Percentiles rank a stretch among this genome's conserved stretches.
Conservation (phyloP, 2,329 filamentous ascomycete species). For the Calonectria hawksworthii region DNA sequence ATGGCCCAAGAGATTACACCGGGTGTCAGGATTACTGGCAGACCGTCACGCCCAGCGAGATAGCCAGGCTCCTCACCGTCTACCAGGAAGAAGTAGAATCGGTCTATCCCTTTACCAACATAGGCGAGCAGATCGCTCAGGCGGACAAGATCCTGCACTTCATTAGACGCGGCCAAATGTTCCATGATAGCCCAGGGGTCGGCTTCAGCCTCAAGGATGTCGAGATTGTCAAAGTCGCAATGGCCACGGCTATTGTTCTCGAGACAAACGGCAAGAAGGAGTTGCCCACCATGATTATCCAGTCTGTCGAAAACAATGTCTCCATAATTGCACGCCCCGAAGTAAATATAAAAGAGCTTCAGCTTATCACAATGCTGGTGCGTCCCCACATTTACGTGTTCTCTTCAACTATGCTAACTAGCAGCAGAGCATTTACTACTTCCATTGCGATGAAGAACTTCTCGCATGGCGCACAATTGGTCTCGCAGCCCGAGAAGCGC, state of each 20-base stretch:
- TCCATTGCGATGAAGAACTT: slow-evolving; percentile 63
- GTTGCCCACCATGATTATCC: slow-evolving; percentile 45
- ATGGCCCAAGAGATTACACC: slow-evolving; percentile 1
- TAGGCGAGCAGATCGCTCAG: slow-evolving; percentile 41
- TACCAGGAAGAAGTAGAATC: slow-evolving; percentile 58
- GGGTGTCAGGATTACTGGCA: slow-evolving; percentile 43
- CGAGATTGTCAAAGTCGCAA: slow-evolving; percentile 50
- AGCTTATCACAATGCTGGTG: slow-evolving; percentile 20
- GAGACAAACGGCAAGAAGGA: slow-evolving; percentile 50
- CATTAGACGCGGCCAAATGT: slow-evolving; percentile 28
- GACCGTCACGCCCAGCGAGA: slow-evolving; percentile 41
- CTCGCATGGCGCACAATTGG: slow-evolving; percentile 64
- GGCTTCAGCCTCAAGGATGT: slow-evolving; percentile 45
- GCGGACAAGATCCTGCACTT: slow-evolving; percentile 45
- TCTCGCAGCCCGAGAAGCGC: slow-evolving; percentile 59
- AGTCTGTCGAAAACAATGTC: slow-evolving; percentile 35
- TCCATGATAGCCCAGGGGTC: background rate
- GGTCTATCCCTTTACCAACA: slow-evolving; percentile 53
- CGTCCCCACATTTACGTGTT: background rate
- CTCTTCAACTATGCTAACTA: background rate
- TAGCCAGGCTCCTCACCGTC: slow-evolving; percentile 50
- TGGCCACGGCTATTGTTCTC: slow-evolving; percentile 50
- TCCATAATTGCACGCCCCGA: slow-evolving; percentile 25
- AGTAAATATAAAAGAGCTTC: slow-evolving; percentile 51
- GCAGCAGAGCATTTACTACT: slow-evolving; percentile 56